A percentile compares a stretch with the other conserved stretches of the same genome.
These are phyloP conservation scores for Cymbomonas tetramitiformis DNA, from an alignment of 139 green algal species.

Conservation along the genomic window DNA sequence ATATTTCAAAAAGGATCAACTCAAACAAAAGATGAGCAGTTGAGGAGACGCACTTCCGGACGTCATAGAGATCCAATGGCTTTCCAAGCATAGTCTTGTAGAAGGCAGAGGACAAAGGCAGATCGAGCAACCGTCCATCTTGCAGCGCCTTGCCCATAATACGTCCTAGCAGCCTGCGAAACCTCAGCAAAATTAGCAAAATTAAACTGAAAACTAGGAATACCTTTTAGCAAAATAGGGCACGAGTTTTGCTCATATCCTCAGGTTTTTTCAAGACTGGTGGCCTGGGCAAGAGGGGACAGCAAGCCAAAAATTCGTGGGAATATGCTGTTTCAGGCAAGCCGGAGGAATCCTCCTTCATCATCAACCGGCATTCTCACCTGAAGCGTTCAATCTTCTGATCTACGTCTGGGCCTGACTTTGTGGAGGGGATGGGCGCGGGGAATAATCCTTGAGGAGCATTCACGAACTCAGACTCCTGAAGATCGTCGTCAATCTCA, in stretches of 20 bases:
- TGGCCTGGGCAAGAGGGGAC: too few species aligned
- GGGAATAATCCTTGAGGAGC: slow-evolving; percentile 79
- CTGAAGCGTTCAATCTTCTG: background rate
- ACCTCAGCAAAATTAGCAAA: too few species aligned
- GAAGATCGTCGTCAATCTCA: background rate
- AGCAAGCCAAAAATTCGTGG: too few species aligned
- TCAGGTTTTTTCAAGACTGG: slow-evolving; percentile 12
- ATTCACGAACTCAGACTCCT: slow-evolving; percentile 38
- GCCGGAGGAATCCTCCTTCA: too few species aligned
- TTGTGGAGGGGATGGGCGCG: slow-evolving; percentile 40
- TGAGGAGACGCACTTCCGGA: too few species aligned
- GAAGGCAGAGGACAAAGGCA: slow-evolving; percentile 70
- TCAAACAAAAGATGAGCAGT: too few species aligned
- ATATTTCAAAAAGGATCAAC: too few species aligned
- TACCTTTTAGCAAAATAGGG: too few species aligned
- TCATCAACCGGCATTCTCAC: too few species aligned
- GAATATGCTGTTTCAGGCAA: too few species aligned
- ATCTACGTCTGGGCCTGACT: slow-evolving; percentile 11
- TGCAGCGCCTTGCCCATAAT: slow-evolving; percentile 80
- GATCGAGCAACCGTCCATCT: slow-evolving; percentile 78
- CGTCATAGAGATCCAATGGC: slow-evolving; percentile 54
- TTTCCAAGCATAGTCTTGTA: slow-evolving; percentile 39
- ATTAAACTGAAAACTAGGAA: too few species aligned
- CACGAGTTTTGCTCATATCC: too few species aligned
- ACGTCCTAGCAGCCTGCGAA: slow-evolving; percentile 74